Percentiles rank a stretch among this genome's conserved stretches.
Evolutionary conservation across 768 basidiomycete genomes (phyloP).

Genomic region (Naganishia onofrii): DNA sequence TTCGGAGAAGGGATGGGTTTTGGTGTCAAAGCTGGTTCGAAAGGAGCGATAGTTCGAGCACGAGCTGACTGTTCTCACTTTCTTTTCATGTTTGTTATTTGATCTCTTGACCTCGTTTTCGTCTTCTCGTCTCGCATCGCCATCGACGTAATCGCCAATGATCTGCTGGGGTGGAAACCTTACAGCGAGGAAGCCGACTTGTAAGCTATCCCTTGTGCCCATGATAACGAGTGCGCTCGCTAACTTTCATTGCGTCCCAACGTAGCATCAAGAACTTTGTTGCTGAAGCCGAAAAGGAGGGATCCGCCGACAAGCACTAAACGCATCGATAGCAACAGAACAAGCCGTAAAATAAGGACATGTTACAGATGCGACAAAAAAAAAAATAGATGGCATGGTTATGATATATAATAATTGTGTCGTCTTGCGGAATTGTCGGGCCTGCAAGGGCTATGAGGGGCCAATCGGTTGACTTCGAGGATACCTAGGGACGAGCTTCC

Average conservation of each 20-base stretch:
- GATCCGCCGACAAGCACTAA: constrained; percentile 30
- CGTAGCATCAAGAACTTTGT: constrained; percentile 51
- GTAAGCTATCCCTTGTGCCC: constrained; percentile 43
- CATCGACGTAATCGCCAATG: background rate
- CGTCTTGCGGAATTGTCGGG: background rate
- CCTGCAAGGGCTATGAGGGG: background rate
- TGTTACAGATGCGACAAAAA: background rate
- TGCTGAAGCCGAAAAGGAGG: constrained; percentile 49
- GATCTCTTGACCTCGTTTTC: background rate
- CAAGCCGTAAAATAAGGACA: constrained; percentile 5
- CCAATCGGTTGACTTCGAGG: background rate
- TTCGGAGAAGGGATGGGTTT: background rate
- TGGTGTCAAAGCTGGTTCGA: background rate
- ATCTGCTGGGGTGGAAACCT: constrained; percentile 20
- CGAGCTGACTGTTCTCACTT: background rate
- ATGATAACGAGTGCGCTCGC: background rate
- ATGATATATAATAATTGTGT: background rate
- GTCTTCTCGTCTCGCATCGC: background rate
- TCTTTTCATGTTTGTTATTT: background rate
- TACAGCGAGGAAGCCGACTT: constrained; percentile 49
- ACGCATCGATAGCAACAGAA: background rate
- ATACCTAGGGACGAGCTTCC: background rate
- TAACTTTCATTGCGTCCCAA: background rate
- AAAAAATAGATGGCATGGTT: background rate
- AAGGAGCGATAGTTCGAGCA: constrained; percentile 27